Conservation (phyloP, 2,329 filamentous ascomycete species). For the Ceratocystis harringtonii region DNA sequence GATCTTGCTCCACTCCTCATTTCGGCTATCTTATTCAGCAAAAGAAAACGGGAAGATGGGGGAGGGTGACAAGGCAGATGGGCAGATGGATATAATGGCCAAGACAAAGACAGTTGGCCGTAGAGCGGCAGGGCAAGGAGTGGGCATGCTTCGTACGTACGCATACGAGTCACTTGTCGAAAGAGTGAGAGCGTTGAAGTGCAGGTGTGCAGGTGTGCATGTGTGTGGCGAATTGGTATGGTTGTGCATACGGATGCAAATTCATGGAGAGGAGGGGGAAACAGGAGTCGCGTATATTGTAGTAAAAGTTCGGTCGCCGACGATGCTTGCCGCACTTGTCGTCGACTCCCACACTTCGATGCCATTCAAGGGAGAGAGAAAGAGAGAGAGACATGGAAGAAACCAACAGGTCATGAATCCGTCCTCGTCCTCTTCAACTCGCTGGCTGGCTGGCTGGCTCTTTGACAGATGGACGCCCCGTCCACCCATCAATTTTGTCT, state of each 20-base stretch:
- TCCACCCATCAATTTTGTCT: not conserved
- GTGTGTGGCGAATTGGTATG: not conserved
- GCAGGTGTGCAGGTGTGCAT: not conserved
- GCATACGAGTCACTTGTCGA: no score
- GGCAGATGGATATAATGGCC: not conserved
- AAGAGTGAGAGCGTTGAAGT: no score
- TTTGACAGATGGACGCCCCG: no score
- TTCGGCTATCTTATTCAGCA: constrained; percentile 2
- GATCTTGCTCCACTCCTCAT: not conserved
- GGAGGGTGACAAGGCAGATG: not conserved
- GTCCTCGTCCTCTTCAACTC: not conserved
- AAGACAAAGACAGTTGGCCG: not conserved
- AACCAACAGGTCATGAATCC: not conserved
- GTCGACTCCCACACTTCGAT: not conserved
- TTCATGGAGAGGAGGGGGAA: not conserved
- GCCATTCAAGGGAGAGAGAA: not conserved
- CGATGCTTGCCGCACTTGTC: not conserved
- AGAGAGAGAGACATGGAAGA: not conserved
- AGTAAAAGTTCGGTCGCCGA: not conserved
- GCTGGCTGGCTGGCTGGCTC: not conserved
- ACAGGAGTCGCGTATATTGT: no score
- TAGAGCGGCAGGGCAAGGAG: not conserved
- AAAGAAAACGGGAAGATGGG: not conserved
- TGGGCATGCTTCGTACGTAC: no score
- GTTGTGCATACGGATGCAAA: no score